Conservation (phyloP, 1,284 basidiomycete species). For the Tylopilus sp. region DNA sequence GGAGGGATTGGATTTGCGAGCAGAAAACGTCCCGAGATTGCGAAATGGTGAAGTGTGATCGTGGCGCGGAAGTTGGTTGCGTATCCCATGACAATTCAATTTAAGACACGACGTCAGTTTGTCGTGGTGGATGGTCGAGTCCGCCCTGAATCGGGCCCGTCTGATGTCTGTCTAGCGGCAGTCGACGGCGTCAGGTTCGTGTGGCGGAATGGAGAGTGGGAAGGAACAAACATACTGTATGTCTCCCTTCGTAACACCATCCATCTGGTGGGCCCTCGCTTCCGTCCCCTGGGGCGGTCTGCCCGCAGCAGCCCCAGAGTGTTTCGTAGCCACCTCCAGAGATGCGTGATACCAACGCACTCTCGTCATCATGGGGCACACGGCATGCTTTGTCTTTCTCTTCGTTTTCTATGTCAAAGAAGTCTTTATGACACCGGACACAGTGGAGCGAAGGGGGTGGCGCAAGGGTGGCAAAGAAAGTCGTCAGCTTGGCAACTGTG, state of each 20-base stretch:
- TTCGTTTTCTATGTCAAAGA: conserved; percentile 54
- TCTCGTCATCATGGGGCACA: conserved; percentile 54
- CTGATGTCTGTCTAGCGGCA: conserved; percentile 56
- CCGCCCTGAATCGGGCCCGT: conserved; percentile 72
- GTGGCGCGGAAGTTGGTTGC: conserved; percentile 32
- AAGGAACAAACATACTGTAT: conserved; percentile 51
- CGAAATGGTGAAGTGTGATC: conserved; percentile 4
- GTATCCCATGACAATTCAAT: conserved; percentile 49
- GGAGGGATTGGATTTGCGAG: conserved; percentile 26
- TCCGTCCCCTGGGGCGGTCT: conserved; percentile 66
- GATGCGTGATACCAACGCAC: conserved; percentile 47
- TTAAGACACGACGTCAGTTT: conserved; percentile 59
- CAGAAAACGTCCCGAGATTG: conserved; percentile 8
- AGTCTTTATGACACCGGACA: conserved; percentile 65
- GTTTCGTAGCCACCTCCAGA: conserved; percentile 45
- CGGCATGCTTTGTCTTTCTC: conserved; percentile 46
- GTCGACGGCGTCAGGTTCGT: not conserved
- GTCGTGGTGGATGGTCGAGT: conserved; percentile 64
- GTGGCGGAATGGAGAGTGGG: not conserved
- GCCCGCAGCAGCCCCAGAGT: conserved; percentile 67
- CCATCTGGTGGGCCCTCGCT: conserved; percentile 78
- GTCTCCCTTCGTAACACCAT: conserved; percentile 78
- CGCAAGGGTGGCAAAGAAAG: conserved; percentile 55
- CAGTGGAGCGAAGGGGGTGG: conserved; percentile 69
- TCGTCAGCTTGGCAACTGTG: conserved; percentile 41